Percentiles rank a stretch among this genome's conserved stretches.
phyloP scores from a whole-genome alignment of 2,329 filamentous ascomycete species.

The Trichoderma sp. region DNA sequence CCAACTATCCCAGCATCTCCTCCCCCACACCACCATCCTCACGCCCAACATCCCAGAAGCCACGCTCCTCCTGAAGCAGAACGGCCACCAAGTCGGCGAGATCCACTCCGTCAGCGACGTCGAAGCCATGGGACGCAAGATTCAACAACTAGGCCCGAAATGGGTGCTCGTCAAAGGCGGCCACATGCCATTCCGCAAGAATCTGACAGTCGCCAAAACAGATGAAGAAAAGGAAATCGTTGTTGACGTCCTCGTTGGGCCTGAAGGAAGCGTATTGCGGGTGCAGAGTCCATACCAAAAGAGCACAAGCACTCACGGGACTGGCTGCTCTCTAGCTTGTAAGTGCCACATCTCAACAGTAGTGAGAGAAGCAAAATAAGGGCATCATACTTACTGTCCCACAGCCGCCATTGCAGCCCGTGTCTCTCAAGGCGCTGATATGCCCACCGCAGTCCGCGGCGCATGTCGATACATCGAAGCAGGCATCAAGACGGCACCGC shows the following conservation, averaged over 20 bases:
- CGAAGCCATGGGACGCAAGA: constrained; percentile 65
- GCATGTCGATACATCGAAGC: constrained; percentile 73
- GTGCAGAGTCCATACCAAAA: constrained; percentile 73
- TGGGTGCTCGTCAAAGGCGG: constrained; percentile 91
- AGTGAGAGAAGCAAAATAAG: not conserved
- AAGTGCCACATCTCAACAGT: constrained; percentile 39
- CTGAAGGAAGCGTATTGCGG: constrained; percentile 56
- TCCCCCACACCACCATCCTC: constrained; percentile 69
- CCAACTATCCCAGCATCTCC: constrained; percentile 61
- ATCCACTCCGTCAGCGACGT: constrained; percentile 67
- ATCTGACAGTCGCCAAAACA: constrained; percentile 60
- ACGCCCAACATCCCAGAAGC: constrained; percentile 82
- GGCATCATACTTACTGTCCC: not conserved
- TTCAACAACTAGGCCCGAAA: constrained; percentile 71
- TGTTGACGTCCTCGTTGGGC: constrained; percentile 75
- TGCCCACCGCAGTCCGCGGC: constrained; percentile 64
- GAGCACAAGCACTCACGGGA: constrained; percentile 87
- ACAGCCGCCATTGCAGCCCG: constrained; percentile 76
- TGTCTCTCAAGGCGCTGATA: constrained; percentile 61
- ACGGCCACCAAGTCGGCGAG: constrained; percentile 45
- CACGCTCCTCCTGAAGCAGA: constrained; percentile 62
- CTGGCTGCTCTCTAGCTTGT: constrained; percentile 92
- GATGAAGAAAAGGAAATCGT: constrained; percentile 67
- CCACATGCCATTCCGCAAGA: constrained; percentile 75
- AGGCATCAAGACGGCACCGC: constrained; percentile 67